A percentile compares a stretch with the other conserved stretches of the same genome.
Evolutionary conservation across 1,284 basidiomycete genomes (phyloP).

Genomic region (Sporisorium graminicola): DNA sequence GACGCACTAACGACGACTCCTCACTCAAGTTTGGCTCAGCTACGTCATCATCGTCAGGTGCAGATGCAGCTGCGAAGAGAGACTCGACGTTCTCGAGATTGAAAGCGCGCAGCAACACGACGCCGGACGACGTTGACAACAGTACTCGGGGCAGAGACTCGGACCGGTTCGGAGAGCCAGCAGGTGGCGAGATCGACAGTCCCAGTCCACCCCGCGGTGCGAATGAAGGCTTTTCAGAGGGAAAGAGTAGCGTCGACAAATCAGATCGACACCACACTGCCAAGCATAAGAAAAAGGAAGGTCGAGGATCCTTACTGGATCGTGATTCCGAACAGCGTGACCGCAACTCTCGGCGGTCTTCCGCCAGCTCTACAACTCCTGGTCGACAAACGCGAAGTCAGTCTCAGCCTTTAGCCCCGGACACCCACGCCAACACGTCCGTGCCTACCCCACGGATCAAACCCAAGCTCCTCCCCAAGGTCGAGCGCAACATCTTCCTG

Average conservation of each 20-base stretch:
- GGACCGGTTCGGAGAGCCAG: constrained; percentile 8
- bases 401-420: background rate
- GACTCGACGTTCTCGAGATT: constrained; percentile 24
- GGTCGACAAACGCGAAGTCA: constrained; percentile 6
- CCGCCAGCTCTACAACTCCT: background rate
- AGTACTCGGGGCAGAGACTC: constrained; percentile 4
- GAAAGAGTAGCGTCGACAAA: constrained; percentile 13
- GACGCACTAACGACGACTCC: constrained; percentile 17
- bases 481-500: constrained; percentile 48
- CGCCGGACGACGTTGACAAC: background rate
- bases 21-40: constrained; percentile 30
- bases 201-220: background rate
- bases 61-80: constrained; percentile 6
- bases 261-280: constrained; percentile 41
- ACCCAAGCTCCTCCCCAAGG: constrained; percentile 24
- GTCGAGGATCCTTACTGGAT: constrained; percentile 39
- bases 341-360: constrained; percentile 5
- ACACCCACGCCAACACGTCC: background rate
- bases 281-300: constrained; percentile 51
- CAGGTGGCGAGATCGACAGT: constrained; percentile 3
- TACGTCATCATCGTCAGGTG: constrained; percentile 5
- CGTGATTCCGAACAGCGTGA: background rate
- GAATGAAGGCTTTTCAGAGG: constrained; percentile 12
- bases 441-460: constrained; percentile 8
- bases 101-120: constrained; percentile 17